Conservation (phyloP, 306 rosid species). For the Vachellia pachyceras region DNA sequence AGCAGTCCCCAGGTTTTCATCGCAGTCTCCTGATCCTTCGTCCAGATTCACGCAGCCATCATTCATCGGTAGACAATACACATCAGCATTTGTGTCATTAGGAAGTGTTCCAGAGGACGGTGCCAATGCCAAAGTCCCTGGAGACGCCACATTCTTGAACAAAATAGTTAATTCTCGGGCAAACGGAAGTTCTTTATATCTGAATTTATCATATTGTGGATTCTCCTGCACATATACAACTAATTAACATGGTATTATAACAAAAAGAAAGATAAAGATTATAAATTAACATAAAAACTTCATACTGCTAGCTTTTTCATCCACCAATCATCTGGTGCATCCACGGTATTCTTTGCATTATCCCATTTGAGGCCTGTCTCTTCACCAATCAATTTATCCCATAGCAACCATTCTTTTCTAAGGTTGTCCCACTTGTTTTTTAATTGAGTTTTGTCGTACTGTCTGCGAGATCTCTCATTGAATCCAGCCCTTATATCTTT, state of each 20-base stretch:
- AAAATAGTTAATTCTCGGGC: not conserved
- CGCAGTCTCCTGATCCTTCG: not conserved
- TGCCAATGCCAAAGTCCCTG: not conserved
- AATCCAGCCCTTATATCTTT: not conserved
- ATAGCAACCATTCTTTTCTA: not conserved
- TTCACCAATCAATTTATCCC: constrained; percentile 9
- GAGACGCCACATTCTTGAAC: not conserved
- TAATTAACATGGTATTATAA: not conserved
- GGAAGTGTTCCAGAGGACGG: not conserved
- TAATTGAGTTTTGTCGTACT: not conserved
- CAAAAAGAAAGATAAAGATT: not conserved
- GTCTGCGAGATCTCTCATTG: not conserved
- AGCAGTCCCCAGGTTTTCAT: not conserved
- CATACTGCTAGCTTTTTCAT: not conserved
- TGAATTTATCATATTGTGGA: not conserved
- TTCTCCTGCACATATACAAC: not conserved
- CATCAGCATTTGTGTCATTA: not conserved
- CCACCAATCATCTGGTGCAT: constrained; percentile 4
- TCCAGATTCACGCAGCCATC: not conserved
- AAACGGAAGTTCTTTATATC: not conserved
- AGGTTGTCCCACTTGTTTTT: constrained; percentile 8
- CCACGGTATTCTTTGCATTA: not conserved
- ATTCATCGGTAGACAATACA: not conserved
- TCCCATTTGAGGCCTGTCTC: not conserved
- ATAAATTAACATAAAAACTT: not conserved